phyloP scores from a whole-genome alignment of 2,329 filamentous ascomycete species.

The Pseudocercospora fuligena region DNA sequence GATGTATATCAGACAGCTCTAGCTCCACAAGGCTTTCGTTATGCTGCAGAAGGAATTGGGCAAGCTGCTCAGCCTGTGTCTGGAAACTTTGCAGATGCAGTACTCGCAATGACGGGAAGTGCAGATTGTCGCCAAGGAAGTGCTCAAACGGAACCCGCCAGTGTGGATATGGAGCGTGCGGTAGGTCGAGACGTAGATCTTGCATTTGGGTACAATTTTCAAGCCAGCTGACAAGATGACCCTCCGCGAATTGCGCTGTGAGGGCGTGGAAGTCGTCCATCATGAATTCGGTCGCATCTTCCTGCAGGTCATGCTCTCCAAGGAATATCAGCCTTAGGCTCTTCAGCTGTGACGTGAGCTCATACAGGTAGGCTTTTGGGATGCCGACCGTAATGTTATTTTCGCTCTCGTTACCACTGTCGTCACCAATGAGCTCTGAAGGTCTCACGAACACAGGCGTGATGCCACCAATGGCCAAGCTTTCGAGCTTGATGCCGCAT shows the following conservation, averaged over 20 bases:
- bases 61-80: background rate
- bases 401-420: background rate
- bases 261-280: too few relatives aligned
- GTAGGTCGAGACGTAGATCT: background rate
- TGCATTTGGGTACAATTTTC: background rate
- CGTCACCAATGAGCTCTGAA: background rate
- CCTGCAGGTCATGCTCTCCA: background rate
- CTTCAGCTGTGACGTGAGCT: background rate
- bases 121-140: background rate
- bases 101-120: background rate
- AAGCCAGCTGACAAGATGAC: background rate
- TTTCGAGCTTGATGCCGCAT: background rate
- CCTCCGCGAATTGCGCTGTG: background rate
- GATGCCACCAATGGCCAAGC: background rate
- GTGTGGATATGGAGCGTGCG: background rate
- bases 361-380: background rate
- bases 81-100: background rate
- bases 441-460: background rate
- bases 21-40: background rate
- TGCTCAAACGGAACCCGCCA: background rate
- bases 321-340: background rate
- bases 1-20: background rate
- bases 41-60: background rate
- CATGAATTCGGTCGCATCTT: background rate
- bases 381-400: background rate